Percentiles rank a stretch among this genome's conserved stretches.
phyloP scores from a whole-genome alignment of 192 early-diverging fungal species.

The Backusella morwellensis region DNA sequence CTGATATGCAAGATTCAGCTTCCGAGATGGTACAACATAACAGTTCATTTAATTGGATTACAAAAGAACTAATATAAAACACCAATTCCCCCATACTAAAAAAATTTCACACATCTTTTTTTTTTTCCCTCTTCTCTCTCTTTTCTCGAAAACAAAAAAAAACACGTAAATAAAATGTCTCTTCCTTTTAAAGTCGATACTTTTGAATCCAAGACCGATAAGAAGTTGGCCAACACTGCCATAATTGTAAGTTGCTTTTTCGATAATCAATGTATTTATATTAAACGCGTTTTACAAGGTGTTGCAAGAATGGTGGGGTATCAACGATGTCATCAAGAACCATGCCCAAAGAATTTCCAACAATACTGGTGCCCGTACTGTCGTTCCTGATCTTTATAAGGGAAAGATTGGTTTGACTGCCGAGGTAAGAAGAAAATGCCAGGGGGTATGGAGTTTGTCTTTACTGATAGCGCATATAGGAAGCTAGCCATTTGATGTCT shows the following conservation, averaged over 20 bases:
- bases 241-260: slow-evolving; percentile 20
- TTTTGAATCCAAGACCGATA: slow-evolving; percentile 16
- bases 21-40: not conserved
- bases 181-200: slow-evolving; percentile 19
- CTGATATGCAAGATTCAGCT: not conserved
- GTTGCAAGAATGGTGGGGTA: slow-evolving; percentile 40
- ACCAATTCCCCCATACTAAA: not conserved
- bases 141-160: not conserved
- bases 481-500: slow-evolving; percentile 49
- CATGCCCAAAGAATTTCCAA: slow-evolving; percentile 50
- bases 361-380: slow-evolving; percentile 36
- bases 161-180: slow-evolving; percentile 11
- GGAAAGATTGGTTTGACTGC: slow-evolving; percentile 44
- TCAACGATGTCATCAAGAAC: slow-evolving; percentile 39
- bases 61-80: not conserved
- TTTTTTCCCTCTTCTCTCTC: not conserved
- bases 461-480: slow-evolving; percentile 3
- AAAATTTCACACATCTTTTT: not conserved
- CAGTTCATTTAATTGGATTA: not conserved
- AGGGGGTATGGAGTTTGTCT: not conserved
- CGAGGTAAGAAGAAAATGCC: slow-evolving; percentile 23
- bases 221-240: slow-evolving; percentile 11
- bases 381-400: slow-evolving; percentile 51
- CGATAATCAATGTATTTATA: not conserved
- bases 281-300: slow-evolving; percentile 3